A percentile compares a stretch with the other conserved stretches of the same genome.
Evolutionary conservation across 768 basidiomycete genomes (phyloP).

Genomic region (Gelatoporia subvermispora): DNA sequence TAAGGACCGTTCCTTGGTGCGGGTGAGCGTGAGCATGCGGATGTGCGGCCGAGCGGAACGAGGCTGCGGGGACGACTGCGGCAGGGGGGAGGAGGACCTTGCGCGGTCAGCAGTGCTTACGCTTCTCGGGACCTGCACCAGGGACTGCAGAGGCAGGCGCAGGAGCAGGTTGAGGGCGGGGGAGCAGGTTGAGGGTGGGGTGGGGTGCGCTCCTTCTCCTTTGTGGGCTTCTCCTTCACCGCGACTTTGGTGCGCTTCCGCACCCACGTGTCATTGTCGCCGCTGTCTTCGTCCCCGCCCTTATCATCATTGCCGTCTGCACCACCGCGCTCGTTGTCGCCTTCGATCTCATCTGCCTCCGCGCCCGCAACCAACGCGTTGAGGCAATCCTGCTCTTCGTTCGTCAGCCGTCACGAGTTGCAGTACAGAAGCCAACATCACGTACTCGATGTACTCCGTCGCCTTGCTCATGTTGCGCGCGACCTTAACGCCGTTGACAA

Average conservation of each 20-base stretch:
- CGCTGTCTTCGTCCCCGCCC: conserved; percentile 45
- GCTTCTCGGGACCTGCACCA: conserved; percentile 57
- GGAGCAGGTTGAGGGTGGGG: no score
- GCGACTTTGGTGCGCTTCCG: conserved; percentile 59
- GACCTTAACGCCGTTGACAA: conserved; percentile 88
- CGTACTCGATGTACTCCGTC: conserved; percentile 78
- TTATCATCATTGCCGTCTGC: conserved; percentile 43
- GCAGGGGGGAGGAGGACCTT: conserved; percentile 56
- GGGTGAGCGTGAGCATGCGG: conserved; percentile 30
- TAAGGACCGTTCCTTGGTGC: conserved; percentile 58
- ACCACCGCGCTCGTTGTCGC: conserved; percentile 29
- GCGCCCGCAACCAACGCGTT: conserved; percentile 63
- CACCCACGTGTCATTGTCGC: conserved; percentile 36
- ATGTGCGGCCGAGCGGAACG: conserved; percentile 27
- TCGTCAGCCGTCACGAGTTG: conserved; percentile 16
- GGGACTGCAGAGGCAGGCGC: conserved; percentile 24
- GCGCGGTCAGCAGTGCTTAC: conserved; percentile 79
- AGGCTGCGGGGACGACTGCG: conserved; percentile 18
- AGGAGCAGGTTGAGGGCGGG: conserved; percentile 23
- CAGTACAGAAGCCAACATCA: conserved; percentile 1
- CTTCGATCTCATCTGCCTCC: conserved; percentile 56
- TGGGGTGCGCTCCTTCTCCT: conserved; percentile 36
- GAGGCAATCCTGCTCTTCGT: conserved; percentile 71
- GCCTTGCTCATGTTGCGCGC: conserved; percentile 90
- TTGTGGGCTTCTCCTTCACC: conserved; percentile 25